These are phyloP conservation scores for Hortiboletus campestris DNA, from an alignment of 768 basidiomycete species.

Conservation along the genomic window DNA sequence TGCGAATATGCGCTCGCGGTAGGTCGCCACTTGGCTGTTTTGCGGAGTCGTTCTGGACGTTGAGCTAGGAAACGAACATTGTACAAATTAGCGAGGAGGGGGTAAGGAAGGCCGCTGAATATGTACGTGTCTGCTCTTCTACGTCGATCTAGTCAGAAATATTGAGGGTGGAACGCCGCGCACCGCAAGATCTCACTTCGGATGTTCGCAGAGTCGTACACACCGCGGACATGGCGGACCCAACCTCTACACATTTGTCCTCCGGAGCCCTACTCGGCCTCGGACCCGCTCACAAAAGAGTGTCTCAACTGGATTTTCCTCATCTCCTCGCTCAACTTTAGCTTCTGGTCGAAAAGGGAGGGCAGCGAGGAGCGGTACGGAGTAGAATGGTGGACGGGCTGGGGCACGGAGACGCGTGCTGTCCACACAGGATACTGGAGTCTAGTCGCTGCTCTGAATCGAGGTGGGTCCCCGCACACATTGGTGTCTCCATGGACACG, in stretches of 20 bases:
- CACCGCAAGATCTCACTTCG: slow-evolving; percentile 55
- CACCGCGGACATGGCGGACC: slow-evolving; percentile 78
- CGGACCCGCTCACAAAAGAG: slow-evolving; percentile 51
- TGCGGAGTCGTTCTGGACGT: background rate
- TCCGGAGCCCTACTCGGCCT: slow-evolving; percentile 55
- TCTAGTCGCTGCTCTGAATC: slow-evolving; percentile 77
- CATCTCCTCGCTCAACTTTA: slow-evolving; percentile 83
- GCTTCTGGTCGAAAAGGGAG: slow-evolving; percentile 81
- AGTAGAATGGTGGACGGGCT: slow-evolving; percentile 72
- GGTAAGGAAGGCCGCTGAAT: slow-evolving; percentile 63
- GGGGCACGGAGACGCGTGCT: slow-evolving; percentile 49
- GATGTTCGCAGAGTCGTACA: slow-evolving; percentile 63
- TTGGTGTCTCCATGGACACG: background rate
- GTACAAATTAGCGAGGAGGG: slow-evolving; percentile 60
- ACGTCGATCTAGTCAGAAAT: slow-evolving; percentile 1
- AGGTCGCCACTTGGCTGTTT: slow-evolving; percentile 10
- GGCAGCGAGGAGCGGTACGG: slow-evolving; percentile 63
- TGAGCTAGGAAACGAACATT: slow-evolving; percentile 52
- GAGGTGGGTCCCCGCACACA: slow-evolving; percentile 47
- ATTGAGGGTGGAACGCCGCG: background rate
- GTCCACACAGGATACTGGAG: slow-evolving; percentile 87
- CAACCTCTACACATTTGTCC: slow-evolving; percentile 68
- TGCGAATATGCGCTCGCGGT: slow-evolving; percentile 61
- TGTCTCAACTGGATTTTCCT: slow-evolving; percentile 86
- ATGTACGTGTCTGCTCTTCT: slow-evolving; percentile 40